Base-by-base conservation (phyloP, 768 basidiomycete genomes). In the Termitomyces sp. region DNA sequence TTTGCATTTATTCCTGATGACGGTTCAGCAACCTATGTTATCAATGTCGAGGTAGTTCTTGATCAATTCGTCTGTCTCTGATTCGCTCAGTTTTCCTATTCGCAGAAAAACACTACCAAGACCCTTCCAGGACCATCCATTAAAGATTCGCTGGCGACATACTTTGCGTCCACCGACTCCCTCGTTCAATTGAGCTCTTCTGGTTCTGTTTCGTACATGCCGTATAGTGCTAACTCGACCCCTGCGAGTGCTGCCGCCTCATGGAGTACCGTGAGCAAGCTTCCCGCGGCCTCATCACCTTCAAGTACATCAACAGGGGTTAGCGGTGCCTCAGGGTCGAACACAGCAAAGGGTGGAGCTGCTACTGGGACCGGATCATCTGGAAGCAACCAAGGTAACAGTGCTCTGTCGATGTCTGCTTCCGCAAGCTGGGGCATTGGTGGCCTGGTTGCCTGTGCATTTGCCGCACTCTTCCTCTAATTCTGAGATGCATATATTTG, bases 1-100 rank as follows among this genome's bases (percentile, higher is more conserved):
- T 87, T 90, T 68, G 86, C 86, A 2, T 93, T 84, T 72, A 77
- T 92, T 55, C 90, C 91, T 23, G 78, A 84, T 65, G 89, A 91
- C 64, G 82, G 81, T 55, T 86, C 86, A 17, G 77, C 77, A 34
- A 83, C 86, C 23, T 92, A 88, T 63, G 79, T 92, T 37, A 75
- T 90, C 63, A 85, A 89, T 63, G 85, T 87, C 45, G 78, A 83
- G 70, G 83, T 84, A 69, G 23, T 64, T 48, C 5, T 27, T 11
- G 17, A 11, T 56, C 38, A n/a, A 14, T 40, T 34, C 16, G n/a
- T 53, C 38, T 2, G 17, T 14, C 5, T 4, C 7, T 7, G 12
- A 17, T 32, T 47, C 11, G 8, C 52, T 52, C 21, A 53, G n/a
- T 32, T 41, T n/a, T 11, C 9, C 11, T 21, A 29, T 45, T 32